phyloP scores from a whole-genome alignment of 495 filamentous ascomycete species.

The Physcia stellaris region DNA sequence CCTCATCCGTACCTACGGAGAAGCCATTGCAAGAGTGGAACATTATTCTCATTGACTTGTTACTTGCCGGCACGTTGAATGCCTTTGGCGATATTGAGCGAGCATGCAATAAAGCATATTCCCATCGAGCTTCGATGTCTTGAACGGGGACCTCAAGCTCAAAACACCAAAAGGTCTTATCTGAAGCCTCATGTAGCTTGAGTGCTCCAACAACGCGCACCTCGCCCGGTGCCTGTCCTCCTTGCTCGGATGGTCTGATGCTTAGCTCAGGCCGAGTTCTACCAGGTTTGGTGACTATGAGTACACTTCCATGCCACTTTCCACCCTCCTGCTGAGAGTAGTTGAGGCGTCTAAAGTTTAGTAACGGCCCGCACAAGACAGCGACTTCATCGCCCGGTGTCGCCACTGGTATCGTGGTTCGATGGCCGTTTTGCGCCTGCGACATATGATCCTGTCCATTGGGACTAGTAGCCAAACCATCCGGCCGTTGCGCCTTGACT shows the following conservation, averaged over 20 bases:
- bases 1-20: conserved; percentile 80
- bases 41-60: conserved; percentile 86
- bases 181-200: conserved; percentile 66
- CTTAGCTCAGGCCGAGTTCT: conserved; percentile 33
- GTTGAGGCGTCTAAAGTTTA: conserved; percentile 79
- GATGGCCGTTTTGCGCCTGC: too few relatives aligned
- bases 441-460: too few relatives aligned
- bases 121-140: conserved; percentile 33
- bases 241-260: neutral
- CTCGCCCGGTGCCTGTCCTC: neutral
- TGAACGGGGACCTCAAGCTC: conserved; percentile 39
- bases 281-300: conserved; percentile 62
- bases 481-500: too few relatives aligned
- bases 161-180: conserved; percentile 76
- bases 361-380: conserved; percentile 63
- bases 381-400: conserved; percentile 33
- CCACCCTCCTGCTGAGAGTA: conserved; percentile 30
- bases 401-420: too few relatives aligned
- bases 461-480: too few relatives aligned
- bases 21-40: conserved; percentile 97
- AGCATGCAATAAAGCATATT: conserved; percentile 31
- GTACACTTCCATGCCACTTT: conserved; percentile 68
- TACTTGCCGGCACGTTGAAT: conserved; percentile 64
- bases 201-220: conserved; percentile 29
- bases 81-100: conserved; percentile 25